Conservation (phyloP, 2,329 filamentous ascomycete genomes). For the Coniochaeta prunicola region DNA sequence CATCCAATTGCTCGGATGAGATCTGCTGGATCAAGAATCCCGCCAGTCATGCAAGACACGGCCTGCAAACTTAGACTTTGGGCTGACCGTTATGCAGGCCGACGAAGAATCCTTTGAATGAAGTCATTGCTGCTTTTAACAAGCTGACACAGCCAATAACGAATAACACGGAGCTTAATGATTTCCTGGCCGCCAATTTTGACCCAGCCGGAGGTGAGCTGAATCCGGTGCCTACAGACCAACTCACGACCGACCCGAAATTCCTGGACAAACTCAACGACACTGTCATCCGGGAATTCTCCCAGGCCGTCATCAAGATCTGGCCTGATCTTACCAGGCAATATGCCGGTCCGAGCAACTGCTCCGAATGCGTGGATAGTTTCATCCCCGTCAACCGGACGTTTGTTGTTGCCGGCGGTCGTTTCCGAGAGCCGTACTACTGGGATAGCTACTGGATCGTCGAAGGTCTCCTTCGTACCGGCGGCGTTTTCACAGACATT, state of each 20-base stretch:
- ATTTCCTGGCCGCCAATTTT: conserved; percentile 58
- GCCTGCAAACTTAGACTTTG: neutral
- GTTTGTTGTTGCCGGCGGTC: conserved; percentile 65
- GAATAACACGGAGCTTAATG: conserved; percentile 55
- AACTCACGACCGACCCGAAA: conserved; percentile 47
- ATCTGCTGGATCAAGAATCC: neutral
- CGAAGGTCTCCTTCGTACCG: conserved; percentile 57
- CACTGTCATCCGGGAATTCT: conserved; percentile 52
- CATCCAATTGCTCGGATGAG: neutral
- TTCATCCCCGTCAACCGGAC: conserved; percentile 61
- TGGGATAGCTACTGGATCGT: conserved; percentile 67
- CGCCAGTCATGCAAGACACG: neutral
- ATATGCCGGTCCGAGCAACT: conserved; percentile 46
- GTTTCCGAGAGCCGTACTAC: conserved; percentile 64
- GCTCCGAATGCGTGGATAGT: conserved; percentile 53
- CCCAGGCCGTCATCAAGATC: conserved; percentile 57
- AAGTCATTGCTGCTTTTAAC: conserved; percentile 55
- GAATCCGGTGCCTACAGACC: conserved; percentile 38
- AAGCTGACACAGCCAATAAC: conserved; percentile 51
- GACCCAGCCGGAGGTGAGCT: conserved; percentile 57
- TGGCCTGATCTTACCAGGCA: conserved; percentile 61
- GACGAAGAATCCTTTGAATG: conserved; percentile 48
- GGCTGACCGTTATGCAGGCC: conserved; percentile 28
- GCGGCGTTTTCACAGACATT: conserved; percentile 55
- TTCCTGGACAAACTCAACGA: conserved; percentile 53